phyloP scores from a whole-genome alignment of 495 filamentous ascomycete species.

The Penicillium canescens region DNA sequence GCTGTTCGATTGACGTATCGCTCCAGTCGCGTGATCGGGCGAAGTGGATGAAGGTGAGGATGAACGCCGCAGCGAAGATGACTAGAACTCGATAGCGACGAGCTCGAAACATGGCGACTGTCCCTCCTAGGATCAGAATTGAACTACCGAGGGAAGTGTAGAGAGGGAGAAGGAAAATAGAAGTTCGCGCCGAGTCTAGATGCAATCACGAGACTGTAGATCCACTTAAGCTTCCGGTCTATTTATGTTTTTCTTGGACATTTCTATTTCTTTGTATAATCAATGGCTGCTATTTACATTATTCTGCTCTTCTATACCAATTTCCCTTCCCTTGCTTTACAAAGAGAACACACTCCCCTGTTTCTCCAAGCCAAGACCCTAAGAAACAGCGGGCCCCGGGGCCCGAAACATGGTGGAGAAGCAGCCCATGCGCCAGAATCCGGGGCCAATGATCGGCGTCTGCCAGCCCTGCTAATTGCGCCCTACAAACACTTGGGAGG shows the following conservation, averaged over 20 bases:
- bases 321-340: too few species aligned
- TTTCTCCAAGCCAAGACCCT: too few species aligned
- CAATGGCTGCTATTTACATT: too few species aligned
- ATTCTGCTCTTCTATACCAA: too few species aligned
- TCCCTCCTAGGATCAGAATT: slow-evolving; percentile 2
- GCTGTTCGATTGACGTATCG: slow-evolving; percentile 14
- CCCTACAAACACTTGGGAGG: not conserved
- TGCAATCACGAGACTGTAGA: slow-evolving; percentile 11
- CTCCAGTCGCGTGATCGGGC: slow-evolving; percentile 37
- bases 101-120: slow-evolving; percentile 65
- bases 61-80: slow-evolving; percentile 64
- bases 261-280: not conserved
- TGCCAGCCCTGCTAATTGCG: not conserved
- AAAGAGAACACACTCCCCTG: too few species aligned
- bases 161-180: not conserved
- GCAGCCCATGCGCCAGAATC: not conserved
- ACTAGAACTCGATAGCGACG: slow-evolving; percentile 77
- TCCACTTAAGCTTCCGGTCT: slow-evolving; percentile 4
- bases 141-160: not conserved
- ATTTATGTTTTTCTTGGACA: slow-evolving; percentile 2
- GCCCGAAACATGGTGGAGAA: not conserved
- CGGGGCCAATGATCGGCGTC: slow-evolving; percentile 7
- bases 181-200: slow-evolving; percentile 1
- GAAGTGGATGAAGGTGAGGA: slow-evolving; percentile 68
- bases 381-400: not conserved